Evolutionary conservation across 257 asterid genomes (phyloP).

Genomic region (Cordia subcordata): DNA sequence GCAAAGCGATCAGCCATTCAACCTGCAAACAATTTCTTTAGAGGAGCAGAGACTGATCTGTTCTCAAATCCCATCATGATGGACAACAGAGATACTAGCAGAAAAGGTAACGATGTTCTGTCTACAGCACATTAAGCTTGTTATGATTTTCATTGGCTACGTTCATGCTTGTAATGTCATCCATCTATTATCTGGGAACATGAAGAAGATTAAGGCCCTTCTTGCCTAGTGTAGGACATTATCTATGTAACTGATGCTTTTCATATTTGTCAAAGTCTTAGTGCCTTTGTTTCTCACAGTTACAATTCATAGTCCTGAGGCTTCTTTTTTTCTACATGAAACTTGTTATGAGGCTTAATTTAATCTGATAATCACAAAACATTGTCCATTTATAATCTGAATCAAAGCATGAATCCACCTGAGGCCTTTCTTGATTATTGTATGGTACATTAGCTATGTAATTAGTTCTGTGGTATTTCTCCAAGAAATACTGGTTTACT

Average conservation of each 20-base stretch:
- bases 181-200: not conserved
- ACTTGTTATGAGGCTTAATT: too few species aligned
- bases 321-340: too few species aligned
- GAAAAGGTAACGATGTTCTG: conserved; percentile 60
- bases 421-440: not conserved
- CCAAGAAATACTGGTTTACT: conserved; percentile 6
- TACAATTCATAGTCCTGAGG: too few species aligned
- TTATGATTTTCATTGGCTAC: not conserved
- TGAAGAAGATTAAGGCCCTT: too few species aligned
- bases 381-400: not conserved
- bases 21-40: conserved; percentile 61
- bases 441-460: not conserved
- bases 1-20: conserved; percentile 74
- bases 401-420: not conserved
- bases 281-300: too few species aligned
- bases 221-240: too few species aligned
- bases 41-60: conserved; percentile 68
- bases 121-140: conserved; percentile 7
- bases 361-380: too few species aligned
- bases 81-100: conserved; percentile 59
- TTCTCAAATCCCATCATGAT: conserved; percentile 60
- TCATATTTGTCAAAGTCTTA: not conserved
- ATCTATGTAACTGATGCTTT: too few species aligned
- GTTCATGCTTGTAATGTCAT: too few species aligned
- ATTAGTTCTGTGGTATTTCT: conserved; percentile 7